Evolutionary conservation across 768 basidiomycete genomes (phyloP), one percentile per base, ranked within the genome.

Genomic region (Boletellus ananas): DNA sequence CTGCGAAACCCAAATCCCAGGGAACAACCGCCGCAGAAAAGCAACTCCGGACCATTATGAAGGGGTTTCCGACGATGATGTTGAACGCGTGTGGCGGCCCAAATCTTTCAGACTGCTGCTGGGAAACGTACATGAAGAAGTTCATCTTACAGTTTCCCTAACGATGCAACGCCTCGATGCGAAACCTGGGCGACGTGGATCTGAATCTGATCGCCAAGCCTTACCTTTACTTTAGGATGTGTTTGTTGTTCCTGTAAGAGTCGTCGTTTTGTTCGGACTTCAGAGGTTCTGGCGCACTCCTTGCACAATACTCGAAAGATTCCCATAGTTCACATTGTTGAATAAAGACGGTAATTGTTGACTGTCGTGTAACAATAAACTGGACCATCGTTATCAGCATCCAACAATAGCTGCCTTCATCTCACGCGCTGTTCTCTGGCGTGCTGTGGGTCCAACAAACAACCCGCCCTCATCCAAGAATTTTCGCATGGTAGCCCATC

Each of bases 91-190:
- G 85, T 54, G 82, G 80, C 13, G 78, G 71, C 14, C 57, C 46
- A 13, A 71, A 69, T 6, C 64, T 81, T 37, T 66, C 73, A 36
- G 47, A 68, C 1, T 89, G 87, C 60, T 78, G 73, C 53, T 87
- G 85, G 85, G 79, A 83, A 59, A 39, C 49, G 18, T 52, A 55
- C 40, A 84, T 87, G 79, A 84, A 81, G 66, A 59, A 60, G 39
- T 84, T 74, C 59, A 87, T 89, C 50, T 64, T 86, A 51, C 68
- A 68, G 20, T 89, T 78, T 63, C 86, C 87, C 29, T 88, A 65
- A 77, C 39, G 23, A 45, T 29, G 38, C 45, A 38, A 34, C 16
- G 20, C 29, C 20, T 48, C 16, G 37, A 49, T 21, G 25, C 36
- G 27, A 50, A 17, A 1, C 14, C 34, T 33, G 31, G 41, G 35